phyloP scores from a whole-genome alignment of 2,329 filamentous ascomycete species.

The Paecilomyces dactylethromorphus region DNA sequence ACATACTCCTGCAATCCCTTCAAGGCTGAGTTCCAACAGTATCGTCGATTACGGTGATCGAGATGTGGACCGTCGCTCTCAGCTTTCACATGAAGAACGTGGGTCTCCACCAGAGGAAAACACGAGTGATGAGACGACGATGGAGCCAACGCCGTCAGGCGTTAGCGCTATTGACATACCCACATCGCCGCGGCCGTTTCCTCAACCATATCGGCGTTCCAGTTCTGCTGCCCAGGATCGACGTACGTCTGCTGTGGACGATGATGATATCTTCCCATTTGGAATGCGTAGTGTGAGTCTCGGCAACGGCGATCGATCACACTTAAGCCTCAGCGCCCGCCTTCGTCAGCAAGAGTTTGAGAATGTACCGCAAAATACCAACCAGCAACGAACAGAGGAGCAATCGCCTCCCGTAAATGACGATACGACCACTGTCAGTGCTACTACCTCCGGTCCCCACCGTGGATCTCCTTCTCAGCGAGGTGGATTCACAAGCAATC shows the following conservation, averaged over 20 bases:
- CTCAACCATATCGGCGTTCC: conserved; percentile 36
- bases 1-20: conserved; percentile 89
- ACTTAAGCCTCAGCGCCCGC: conserved; percentile 23
- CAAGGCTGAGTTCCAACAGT: conserved; percentile 84
- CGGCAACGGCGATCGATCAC: conserved; percentile 33
- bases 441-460: conserved; percentile 8
- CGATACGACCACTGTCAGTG: conserved; percentile 12
- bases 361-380: conserved; percentile 11
- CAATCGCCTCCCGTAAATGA: conserved; percentile 13
- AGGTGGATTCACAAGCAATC: conserved; percentile 17
- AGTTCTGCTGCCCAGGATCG: conserved; percentile 38
- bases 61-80: conserved; percentile 25
- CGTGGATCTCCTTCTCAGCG: conserved; percentile 15
- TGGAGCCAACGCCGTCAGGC: conserved; percentile 25
- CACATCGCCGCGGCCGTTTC: conserved; percentile 38
- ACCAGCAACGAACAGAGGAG: conserved; percentile 12
- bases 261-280: conserved; percentile 38
- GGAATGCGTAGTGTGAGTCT: conserved; percentile 42
- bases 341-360: conserved; percentile 28
- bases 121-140: conserved; percentile 25
- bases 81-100: conserved; percentile 21
- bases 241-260: conserved; percentile 23
- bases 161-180: conserved; percentile 44
- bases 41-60: conserved; percentile 61
- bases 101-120: conserved; percentile 30